Conservation (phyloP, 2,329 filamentous ascomycete species). For the Colletotrichum lupini region DNA sequence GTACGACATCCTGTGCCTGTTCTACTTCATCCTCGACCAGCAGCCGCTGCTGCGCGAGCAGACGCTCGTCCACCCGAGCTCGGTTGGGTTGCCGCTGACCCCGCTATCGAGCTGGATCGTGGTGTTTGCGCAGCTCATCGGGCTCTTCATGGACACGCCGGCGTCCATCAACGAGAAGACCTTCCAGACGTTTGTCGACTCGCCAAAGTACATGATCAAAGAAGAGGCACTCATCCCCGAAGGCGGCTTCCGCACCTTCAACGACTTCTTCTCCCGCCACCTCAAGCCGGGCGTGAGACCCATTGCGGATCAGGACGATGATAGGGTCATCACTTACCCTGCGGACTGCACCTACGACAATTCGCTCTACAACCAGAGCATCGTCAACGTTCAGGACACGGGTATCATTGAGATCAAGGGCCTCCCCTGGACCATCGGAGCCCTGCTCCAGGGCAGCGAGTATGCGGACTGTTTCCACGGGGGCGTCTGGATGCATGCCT, state of each 20-base stretch:
- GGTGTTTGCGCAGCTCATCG: constrained; percentile 48
- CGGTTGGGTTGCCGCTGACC: constrained; percentile 43
- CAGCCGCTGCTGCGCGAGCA: constrained; percentile 38
- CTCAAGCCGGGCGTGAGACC: constrained; percentile 48
- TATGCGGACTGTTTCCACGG: constrained; percentile 46
- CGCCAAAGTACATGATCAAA: constrained; percentile 44
- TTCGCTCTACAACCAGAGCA: constrained; percentile 37
- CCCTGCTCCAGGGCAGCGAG: constrained; percentile 46
- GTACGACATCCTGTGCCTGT: constrained; percentile 49
- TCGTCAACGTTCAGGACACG: constrained; percentile 38
- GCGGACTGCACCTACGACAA: constrained; percentile 51
- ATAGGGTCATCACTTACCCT: constrained; percentile 46
- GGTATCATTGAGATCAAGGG: constrained; percentile 49
- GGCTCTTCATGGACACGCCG: constrained; percentile 46
- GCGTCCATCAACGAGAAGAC: constrained; percentile 45
- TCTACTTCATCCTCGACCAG: constrained; percentile 54
- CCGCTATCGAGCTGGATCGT: constrained; percentile 52
- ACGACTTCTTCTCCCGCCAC: constrained; percentile 52
- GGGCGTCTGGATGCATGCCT: constrained; percentile 55
- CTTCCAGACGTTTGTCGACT: constrained; percentile 45
- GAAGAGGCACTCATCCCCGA: constrained; percentile 44
- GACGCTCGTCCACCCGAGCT: constrained; percentile 42
- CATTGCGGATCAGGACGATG: constrained; percentile 42
- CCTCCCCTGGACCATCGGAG: constrained; percentile 49
- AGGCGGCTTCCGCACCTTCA: constrained; percentile 50